Conservation (phyloP, 2,329 filamentous ascomycete species). For the Botryotinia calthae region DNA sequence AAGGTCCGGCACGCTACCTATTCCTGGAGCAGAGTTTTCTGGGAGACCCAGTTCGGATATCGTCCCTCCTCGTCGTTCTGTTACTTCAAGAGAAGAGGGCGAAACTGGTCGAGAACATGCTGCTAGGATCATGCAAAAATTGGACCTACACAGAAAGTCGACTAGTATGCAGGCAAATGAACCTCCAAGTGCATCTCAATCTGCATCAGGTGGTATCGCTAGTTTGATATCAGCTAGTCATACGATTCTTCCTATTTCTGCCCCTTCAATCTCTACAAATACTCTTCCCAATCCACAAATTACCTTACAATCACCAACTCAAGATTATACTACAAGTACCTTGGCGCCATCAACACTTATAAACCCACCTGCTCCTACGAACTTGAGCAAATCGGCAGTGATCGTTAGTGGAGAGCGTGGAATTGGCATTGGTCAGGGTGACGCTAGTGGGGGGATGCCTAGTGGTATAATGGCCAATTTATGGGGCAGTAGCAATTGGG, state of each 20-base stretch:
- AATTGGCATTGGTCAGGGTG: slow-evolving; percentile 58
- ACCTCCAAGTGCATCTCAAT: slow-evolving; percentile 38
- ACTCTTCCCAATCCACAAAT: slow-evolving; percentile 39
- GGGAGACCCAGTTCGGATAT: slow-evolving; percentile 73
- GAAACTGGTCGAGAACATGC: slow-evolving; percentile 79
- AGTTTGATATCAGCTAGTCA: slow-evolving; percentile 84
- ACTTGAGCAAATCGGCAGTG: slow-evolving; percentile 81
- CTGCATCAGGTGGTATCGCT: slow-evolving; percentile 65
- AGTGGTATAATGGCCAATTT: slow-evolving; percentile 88
- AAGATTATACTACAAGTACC: slow-evolving; percentile 53
- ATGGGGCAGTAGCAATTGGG: slow-evolving; percentile 88
- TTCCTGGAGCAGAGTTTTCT: slow-evolving; percentile 59
- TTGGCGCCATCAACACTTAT: slow-evolving; percentile 81
- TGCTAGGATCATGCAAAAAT: slow-evolving; percentile 84
- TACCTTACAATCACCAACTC: slow-evolving; percentile 40
- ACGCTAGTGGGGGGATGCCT: slow-evolving; percentile 68
- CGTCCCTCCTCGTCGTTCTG: slow-evolving; percentile 51
- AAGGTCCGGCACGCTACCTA: slow-evolving; percentile 60
- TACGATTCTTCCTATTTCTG: slow-evolving; percentile 66
- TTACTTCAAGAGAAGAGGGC: slow-evolving; percentile 64
- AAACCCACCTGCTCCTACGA: slow-evolving; percentile 79
- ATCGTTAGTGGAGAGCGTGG: slow-evolving; percentile 75
- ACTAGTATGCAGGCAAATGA: slow-evolving; percentile 43
- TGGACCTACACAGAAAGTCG: slow-evolving; percentile 83
- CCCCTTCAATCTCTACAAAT: slow-evolving; percentile 37